Base-by-base conservation (phyloP, 176 grass and related monocot genomes). In the Ampelocalamus luodianensis region DNA sequence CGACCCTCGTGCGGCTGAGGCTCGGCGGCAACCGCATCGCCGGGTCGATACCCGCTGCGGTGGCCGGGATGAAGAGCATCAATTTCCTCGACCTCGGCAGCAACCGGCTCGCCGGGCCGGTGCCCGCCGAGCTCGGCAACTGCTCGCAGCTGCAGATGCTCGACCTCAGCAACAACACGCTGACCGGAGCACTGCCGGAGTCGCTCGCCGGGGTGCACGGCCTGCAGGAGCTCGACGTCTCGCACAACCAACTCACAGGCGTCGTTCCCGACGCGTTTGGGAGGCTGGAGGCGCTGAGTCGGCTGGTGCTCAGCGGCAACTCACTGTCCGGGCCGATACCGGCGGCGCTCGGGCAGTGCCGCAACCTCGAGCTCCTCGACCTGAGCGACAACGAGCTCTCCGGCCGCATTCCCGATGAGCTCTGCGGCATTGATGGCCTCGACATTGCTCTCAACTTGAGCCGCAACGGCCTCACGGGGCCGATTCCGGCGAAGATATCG, bases 61-160 rank as follows among this genome's bases (percentile, higher is more conserved):
- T 99, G 18, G 53, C 79, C 1, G 91, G 93, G 16, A 89, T 99
- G 83, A 96, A 46, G 78, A 99, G 44, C 90, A 82, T 99, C 77
- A 88, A 53, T 54, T 99, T 99, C 78, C 91, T 99, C 17, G 96
- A 99, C 75, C 90, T 99, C 66, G 90, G 83, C 10, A 85, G 54
- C 83, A 99, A 99, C 80, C 93, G 93, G 2, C 90, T 99, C 2
- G 63, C 90, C 0, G 96, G 96, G 0, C 39, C 74, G 9, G 64
- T 99, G 1, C 96, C 93, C 5, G 10, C 74, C 0, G 86, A 93
- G 88, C 84, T 96, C 45, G 86, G 91, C 17, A 85, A 86, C 62
- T 99, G 96, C 77, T 79, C 93, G 46, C 88, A 96, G 84, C 91
- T 99, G 27, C 96, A 99, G 88, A 96, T 96, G 96, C 83, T 95